phyloP scores from a whole-genome alignment of 164 flowering plant genomes.

The Sextonia rubra region DNA sequence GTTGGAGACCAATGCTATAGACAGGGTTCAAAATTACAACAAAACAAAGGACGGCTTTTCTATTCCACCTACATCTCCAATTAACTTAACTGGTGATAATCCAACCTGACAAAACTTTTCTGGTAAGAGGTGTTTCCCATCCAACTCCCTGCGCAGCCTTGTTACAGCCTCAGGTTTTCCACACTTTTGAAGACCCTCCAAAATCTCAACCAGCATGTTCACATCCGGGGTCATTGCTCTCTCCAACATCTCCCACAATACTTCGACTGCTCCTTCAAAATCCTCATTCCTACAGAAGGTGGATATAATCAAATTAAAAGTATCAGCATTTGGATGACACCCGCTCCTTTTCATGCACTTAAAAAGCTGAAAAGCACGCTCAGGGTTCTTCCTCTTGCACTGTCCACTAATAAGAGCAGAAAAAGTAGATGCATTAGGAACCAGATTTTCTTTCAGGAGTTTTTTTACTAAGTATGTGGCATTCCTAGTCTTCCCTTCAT shows the following conservation, averaged over 20 bases:
- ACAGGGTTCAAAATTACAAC: too few relatives aligned
- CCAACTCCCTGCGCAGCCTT: conserved; percentile 38
- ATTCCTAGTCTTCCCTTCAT: conserved; percentile 81
- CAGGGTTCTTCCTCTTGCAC: conserved; percentile 61
- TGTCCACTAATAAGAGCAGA: conserved; percentile 78
- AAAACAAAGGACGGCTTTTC: too few relatives aligned
- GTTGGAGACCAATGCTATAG: too few relatives aligned
- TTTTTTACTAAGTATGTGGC: conserved; percentile 70
- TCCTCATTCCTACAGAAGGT: conserved; percentile 61
- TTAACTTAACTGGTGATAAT: neutral
- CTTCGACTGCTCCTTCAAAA: conserved; percentile 60
- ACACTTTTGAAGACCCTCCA: conserved; percentile 38
- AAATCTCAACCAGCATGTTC: conserved; percentile 33
- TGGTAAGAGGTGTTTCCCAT: conserved; percentile 37
- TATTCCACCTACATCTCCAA: neutral
- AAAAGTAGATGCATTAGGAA: conserved; percentile 76
- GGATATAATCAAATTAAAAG: conserved; percentile 49
- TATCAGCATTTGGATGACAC: conserved; percentile 53
- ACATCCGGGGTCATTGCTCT: conserved; percentile 45
- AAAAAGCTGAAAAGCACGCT: conserved; percentile 63
- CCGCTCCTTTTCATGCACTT: conserved; percentile 69
- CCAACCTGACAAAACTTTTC: conserved; percentile 27
- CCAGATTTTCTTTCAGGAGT: conserved; percentile 53
- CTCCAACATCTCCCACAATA: conserved; percentile 58
- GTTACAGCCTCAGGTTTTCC: conserved; percentile 41